Evolutionary conservation across 2,329 filamentous ascomycete genomes (phyloP).

Genomic region (Xylaria sp.): DNA sequence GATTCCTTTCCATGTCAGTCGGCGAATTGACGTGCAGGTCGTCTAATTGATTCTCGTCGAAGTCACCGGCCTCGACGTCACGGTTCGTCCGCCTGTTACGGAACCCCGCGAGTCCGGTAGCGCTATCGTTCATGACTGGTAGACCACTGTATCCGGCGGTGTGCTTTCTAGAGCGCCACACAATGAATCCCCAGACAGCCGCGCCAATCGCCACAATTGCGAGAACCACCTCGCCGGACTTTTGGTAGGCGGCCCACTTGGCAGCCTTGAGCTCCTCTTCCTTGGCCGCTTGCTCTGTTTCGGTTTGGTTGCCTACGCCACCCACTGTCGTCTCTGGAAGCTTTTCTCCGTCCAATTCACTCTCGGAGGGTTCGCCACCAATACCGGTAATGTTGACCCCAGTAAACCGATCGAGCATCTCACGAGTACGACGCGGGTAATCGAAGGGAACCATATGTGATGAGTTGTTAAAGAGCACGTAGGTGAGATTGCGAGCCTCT

Average conservation of each 20-base stretch:
- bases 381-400: conserved; percentile 90
- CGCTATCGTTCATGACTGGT: conserved; percentile 52
- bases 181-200: conserved; percentile 76
- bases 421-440: conserved; percentile 83
- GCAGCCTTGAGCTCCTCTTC: conserved; percentile 81
- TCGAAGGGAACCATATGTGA: conserved; percentile 99
- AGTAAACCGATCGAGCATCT: conserved; percentile 98
- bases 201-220: conserved; percentile 82
- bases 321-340: conserved; percentile 81
- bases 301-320: conserved; percentile 70
- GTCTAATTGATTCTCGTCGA: conserved; percentile 73
- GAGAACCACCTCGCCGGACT: conserved; percentile 86
- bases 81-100: conserved; percentile 57
- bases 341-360: conserved; percentile 86
- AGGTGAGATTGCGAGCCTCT: conserved; percentile 92
- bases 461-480: conserved; percentile 93
- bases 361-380: conserved; percentile 82
- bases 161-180: conserved; percentile 71
- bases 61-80: conserved; percentile 72
- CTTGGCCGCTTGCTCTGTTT: conserved; percentile 73
- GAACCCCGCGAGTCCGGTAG: conserved; percentile 59
- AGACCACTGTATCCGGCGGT: conserved; percentile 66
- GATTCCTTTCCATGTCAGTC: conserved; percentile 53
- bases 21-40: conserved; percentile 67
- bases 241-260: conserved; percentile 88